Evolutionary conservation across 73 alveolate species (phyloP), one percentile per base, ranked within the genome.

Genomic region (Symbiodinium pilosum): DNA sequence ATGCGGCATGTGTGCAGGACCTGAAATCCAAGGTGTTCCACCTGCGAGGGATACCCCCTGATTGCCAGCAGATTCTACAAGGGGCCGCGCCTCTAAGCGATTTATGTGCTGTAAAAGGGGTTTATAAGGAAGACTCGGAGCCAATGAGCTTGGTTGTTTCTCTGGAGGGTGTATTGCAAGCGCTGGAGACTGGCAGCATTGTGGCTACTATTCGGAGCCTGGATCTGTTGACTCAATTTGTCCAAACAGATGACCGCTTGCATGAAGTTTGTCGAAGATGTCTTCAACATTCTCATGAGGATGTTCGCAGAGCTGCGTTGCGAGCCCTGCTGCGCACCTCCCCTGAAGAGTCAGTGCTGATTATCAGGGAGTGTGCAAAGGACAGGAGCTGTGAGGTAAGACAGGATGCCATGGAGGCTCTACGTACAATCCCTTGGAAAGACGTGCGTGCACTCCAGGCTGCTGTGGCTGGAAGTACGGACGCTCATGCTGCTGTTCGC

Each of bases 11-110:
- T 64, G 34, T 64, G 12, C 81, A 64, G 81, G 81, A 64, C 30
- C 81, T 64, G 81, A 64, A 64, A 1, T 64, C 38, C 38, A 38
- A 64, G 81, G 81, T 64, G 8, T 64, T 64, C 81, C 81, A 38
- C 81, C 34, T 64, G 81, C 30, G 81, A 26, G 81, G 81, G 81
- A 64, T 64, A 64, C 81, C 81, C 20, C 81, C 81, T 28, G 81
- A 64, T 28, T 64, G 81, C 81, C 81, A 64, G 38, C 81, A n/a
- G 30, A 64, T 64, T 38, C 30, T 64, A 5, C 81, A 28, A 28
- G 81, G 81, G 30, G 24, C 81, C 81, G 3, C 9, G 81, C 38
- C 81, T 64, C 20, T 64, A 3, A 64, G 39, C 30, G 81, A 64
- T 28, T n/a, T 28, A 20, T 24, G 81, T 64, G 81, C 30, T 4